A percentile compares a stretch with the other conserved stretches of the same genome.
Conservation (phyloP, 352 stramenopile species). For the Thalassiosira mediterranea region DNA sequence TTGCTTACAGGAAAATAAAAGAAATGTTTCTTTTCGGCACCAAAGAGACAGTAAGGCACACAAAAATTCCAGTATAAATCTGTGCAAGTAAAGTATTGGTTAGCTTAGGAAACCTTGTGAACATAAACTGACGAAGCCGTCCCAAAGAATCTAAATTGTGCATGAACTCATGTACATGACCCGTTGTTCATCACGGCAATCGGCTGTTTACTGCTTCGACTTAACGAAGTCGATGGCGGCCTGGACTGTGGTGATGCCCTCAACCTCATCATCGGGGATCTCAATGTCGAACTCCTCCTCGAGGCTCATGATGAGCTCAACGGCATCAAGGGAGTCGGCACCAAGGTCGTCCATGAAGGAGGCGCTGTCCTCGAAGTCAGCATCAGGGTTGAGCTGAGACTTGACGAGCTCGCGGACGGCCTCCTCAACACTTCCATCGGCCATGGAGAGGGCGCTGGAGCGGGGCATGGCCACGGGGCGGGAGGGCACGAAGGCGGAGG, state of each 20-base stretch:
- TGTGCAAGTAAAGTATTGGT: too few relatives aligned
- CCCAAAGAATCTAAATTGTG: slow-evolving; percentile 19
- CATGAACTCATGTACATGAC: slow-evolving; percentile 26
- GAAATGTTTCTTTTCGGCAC: too few relatives aligned
- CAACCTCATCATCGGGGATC: slow-evolving; percentile 83
- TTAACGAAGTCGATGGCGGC: slow-evolving; percentile 78
- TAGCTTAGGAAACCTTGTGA: too few relatives aligned
- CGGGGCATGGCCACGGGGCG: slow-evolving; percentile 16
- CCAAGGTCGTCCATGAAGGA: slow-evolving; percentile 97
- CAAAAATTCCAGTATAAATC: too few relatives aligned
- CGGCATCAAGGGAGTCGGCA: slow-evolving; percentile 97
- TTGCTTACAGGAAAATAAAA: too few relatives aligned
- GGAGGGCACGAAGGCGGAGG: slow-evolving; percentile 69
- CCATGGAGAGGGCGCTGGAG: slow-evolving; percentile 37
- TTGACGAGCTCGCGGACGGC: slow-evolving; percentile 55
- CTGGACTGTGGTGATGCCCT: slow-evolving; percentile 73
- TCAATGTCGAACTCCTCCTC: slow-evolving; percentile 99
- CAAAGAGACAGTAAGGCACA: too few relatives aligned
- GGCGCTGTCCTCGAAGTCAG: slow-evolving; percentile 70
- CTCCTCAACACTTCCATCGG: slow-evolving; percentile 48
- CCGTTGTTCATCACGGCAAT: background rate
- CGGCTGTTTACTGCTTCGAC: slow-evolving; percentile 44
- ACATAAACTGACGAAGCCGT: too few relatives aligned
- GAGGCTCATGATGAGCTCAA: slow-evolving; percentile 98
- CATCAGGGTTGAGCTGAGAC: slow-evolving; percentile 45